Evolutionary conservation across 176 grass and related monocot genomes (phyloP).

Genomic region (Dendrocalamus sinicus): DNA sequence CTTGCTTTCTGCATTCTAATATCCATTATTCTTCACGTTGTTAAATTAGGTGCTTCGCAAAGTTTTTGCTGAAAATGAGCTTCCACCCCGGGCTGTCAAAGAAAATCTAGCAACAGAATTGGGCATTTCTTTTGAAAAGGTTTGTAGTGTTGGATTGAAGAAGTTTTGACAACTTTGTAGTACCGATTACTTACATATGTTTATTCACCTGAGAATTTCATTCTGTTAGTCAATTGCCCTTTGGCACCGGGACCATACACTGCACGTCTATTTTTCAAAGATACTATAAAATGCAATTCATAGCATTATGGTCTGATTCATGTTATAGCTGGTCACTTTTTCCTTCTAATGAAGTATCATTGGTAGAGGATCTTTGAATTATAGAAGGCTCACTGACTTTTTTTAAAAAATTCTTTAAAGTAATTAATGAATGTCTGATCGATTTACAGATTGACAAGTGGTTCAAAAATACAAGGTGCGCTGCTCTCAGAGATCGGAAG

Average conservation of each 20-base stretch:
- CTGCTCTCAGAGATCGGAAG: constrained; percentile 88
- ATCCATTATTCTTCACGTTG: constrained; percentile 24
- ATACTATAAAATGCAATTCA: constrained; percentile 14
- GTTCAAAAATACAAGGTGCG: constrained; percentile 97
- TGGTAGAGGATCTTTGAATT: constrained; percentile 10
- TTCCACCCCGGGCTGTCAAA: constrained; percentile 77
- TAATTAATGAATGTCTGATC: constrained; percentile 34
- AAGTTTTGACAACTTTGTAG: constrained; percentile 23
- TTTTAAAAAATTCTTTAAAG: neutral
- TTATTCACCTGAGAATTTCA: constrained; percentile 23
- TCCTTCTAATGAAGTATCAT: constrained; percentile 33
- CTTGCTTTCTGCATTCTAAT: constrained; percentile 28
- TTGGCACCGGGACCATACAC: neutral
- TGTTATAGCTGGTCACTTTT: constrained; percentile 10
- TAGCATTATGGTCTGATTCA: constrained; percentile 1
- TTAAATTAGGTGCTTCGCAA: constrained; percentile 69
- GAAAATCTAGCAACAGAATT: constrained; percentile 79
- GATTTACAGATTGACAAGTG: constrained; percentile 81
- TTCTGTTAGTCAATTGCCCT: constrained; percentile 30
- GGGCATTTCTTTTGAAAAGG: constrained; percentile 87
- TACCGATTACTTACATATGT: neutral
- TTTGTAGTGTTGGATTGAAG: constrained; percentile 36
- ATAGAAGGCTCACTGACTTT: constrained; percentile 1
- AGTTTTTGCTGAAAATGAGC: constrained; percentile 84
- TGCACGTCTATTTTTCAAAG: neutral